A percentile compares a stretch with the other conserved stretches of the same genome.
Conservation (phyloP, 768 basidiomycete genomes). For the Dioszegia crocea region DNA sequence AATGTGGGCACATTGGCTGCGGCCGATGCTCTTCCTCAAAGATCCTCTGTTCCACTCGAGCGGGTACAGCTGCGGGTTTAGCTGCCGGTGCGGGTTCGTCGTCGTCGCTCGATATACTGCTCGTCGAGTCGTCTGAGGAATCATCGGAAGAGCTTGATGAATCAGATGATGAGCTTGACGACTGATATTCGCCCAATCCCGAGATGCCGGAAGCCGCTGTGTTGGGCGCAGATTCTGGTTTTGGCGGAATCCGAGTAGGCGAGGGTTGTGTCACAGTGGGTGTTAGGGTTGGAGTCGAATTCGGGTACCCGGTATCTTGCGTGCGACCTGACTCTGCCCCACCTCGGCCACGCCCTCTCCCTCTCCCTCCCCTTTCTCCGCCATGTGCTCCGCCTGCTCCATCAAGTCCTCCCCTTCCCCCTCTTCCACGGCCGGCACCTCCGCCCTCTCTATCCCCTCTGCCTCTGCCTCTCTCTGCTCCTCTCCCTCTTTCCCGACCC, state of each 20-base stretch:
- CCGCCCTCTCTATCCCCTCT: not conserved
- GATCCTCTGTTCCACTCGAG: no score
- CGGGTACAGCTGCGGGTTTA: no score
- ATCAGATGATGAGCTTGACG: not conserved
- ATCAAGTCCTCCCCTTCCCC: not conserved
- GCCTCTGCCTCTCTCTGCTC: slow-evolving; percentile 21
- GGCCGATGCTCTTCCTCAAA: not conserved
- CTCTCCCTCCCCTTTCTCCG: slow-evolving; percentile 42
- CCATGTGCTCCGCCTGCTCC: not conserved
- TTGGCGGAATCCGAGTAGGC: not conserved
- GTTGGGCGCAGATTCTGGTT: not conserved
- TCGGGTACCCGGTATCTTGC: slow-evolving; percentile 3
- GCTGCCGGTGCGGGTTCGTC: not conserved
- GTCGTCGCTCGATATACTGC: not conserved
- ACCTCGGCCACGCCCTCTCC: slow-evolving; percentile 40
- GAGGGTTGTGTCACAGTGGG: no score
- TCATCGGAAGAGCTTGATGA: not conserved
- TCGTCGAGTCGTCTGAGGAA: slow-evolving; percentile 17
- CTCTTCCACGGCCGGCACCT: not conserved
- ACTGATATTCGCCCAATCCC: not conserved
- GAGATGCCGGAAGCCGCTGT: not conserved
- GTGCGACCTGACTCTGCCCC: slow-evolving; percentile 9
- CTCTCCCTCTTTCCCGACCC: not conserved
- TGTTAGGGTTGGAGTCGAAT: no score
- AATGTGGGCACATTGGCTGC: slow-evolving; percentile 28